These are phyloP conservation scores for Aspergillus pseudoglaucus DNA, from an alignment of 2,329 filamentous ascomycete genomes.

Conservation along the genomic window DNA sequence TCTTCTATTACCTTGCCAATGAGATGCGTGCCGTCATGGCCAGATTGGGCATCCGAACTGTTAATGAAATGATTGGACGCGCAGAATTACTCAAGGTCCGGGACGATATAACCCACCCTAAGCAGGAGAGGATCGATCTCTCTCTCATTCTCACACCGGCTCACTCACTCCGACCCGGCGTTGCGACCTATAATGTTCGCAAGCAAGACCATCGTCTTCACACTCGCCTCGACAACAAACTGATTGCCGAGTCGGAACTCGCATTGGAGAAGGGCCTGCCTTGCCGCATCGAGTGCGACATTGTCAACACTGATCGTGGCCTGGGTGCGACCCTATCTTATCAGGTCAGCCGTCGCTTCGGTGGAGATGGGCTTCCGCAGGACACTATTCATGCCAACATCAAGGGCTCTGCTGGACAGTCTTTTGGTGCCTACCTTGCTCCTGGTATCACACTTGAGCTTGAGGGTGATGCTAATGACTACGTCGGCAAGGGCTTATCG, in stretches of 20 bases:
- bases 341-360: conserved; percentile 88
- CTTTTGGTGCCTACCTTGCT: conserved; percentile 89
- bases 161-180: conserved; percentile 89
- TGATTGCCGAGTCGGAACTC: conserved; percentile 90
- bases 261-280: conserved; percentile 91
- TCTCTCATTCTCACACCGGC: conserved; percentile 90
- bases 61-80: conserved; percentile 96
- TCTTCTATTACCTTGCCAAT: conserved; percentile 96
- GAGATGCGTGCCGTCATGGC: conserved; percentile 97
- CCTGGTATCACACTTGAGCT: conserved; percentile 91
- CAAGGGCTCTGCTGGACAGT: conserved; percentile 92
- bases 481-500: conserved; percentile 91
- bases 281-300: conserved; percentile 87
- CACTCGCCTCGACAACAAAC: conserved; percentile 89
- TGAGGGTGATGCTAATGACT: conserved; percentile 93
- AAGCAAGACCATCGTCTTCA: conserved; percentile 96
- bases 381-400: conserved; percentile 96
- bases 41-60: conserved; percentile 83
- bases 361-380: conserved; percentile 78
- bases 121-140: conserved; percentile 88
- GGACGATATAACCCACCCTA: conserved; percentile 78
- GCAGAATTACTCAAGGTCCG: conserved; percentile 80
- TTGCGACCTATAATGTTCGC: conserved; percentile 94
- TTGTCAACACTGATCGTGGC: conserved; percentile 93
- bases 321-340: conserved; percentile 92